phyloP scores from a whole-genome alignment of 75 land plant genomes.

The Selaginella tamariscina region DNA sequence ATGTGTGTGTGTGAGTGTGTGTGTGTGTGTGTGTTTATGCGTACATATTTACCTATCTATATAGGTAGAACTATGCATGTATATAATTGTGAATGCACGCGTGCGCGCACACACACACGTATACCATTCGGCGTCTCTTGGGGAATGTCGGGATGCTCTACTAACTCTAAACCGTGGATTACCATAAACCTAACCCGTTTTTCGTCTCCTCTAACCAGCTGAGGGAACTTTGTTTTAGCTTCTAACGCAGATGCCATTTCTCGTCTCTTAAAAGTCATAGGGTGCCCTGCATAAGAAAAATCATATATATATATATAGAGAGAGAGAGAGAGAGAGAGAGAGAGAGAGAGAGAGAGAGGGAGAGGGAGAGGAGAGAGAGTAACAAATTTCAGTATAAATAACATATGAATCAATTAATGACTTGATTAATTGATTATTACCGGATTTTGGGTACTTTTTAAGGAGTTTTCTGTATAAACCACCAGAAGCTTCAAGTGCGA shows the following conservation, averaged over 20 bases:
- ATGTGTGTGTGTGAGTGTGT: background rate
- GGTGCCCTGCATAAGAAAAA: slow-evolving; percentile 15
- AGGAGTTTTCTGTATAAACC: slow-evolving; percentile 92
- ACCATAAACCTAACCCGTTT: slow-evolving; percentile 99
- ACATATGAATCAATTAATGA: background rate
- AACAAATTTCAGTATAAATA: background rate
- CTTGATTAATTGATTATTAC: slow-evolving; percentile 23
- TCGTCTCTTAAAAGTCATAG: slow-evolving; percentile 60
- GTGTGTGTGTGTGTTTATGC: background rate
- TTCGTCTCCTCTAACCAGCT: slow-evolving; percentile 91
- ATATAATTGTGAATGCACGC: too few relatives aligned
- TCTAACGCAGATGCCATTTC: slow-evolving; percentile 95
- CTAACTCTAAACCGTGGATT: slow-evolving; percentile 83
- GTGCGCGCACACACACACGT: background rate
- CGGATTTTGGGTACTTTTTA: slow-evolving; percentile 78
- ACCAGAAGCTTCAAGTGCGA: slow-evolving; percentile 99
- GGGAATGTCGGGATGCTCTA: slow-evolving; percentile 65
- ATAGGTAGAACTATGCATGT: background rate
- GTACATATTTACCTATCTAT: background rate
- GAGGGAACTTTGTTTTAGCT: slow-evolving; percentile 89
- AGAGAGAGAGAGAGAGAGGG: background rate
- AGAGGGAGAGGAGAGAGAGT: background rate
- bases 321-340: background rate
- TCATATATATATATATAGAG: background rate
- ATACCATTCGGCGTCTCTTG: slow-evolving; percentile 88